Percentiles rank a stretch among this genome's conserved stretches.
Evolutionary conservation across 2,329 filamentous ascomycete genomes (phyloP).

Genomic region (Hypoxylon sp.): DNA sequence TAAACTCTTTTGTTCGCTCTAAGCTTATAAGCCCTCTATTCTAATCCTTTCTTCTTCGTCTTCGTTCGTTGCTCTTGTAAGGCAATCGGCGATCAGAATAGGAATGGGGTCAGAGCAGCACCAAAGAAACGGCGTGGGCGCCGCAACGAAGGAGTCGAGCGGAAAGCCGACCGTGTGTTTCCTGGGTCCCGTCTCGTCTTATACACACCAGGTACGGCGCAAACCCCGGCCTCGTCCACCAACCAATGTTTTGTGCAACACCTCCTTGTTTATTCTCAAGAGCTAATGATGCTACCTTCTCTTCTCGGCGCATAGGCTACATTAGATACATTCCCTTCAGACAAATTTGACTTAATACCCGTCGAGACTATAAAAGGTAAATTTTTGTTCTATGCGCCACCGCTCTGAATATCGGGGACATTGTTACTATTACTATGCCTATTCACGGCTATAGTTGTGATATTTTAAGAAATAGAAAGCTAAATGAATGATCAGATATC

Average conservation of each 20-base stretch:
- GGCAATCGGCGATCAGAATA: background rate
- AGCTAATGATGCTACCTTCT: conserved; percentile 1
- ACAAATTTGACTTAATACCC: conserved; percentile 65
- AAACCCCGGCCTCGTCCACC: background rate
- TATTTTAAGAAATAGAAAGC: background rate
- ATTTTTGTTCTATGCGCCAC: conserved; percentile 2
- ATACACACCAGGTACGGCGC: conserved; percentile 65
- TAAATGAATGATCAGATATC: conserved; percentile 69
- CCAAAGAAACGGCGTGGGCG: conserved; percentile 10
- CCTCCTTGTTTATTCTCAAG: background rate
- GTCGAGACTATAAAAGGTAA: conserved; percentile 66
- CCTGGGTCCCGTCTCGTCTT: conserved; percentile 65
- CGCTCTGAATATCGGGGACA: background rate
- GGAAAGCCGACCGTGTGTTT: conserved; percentile 63
- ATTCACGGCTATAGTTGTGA: background rate
- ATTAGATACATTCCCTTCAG: conserved; percentile 63
- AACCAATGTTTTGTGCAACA: background rate
- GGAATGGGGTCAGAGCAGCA: conserved; percentile 39
- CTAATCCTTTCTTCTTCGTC: background rate
- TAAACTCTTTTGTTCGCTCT: background rate
- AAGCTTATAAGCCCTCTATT: background rate
- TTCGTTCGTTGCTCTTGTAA: background rate
- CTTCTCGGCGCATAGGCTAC: conserved; percentile 58
- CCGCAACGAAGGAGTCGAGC: conserved; percentile 6
- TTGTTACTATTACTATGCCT: too few species aligned